Evolutionary conservation across 495 filamentous ascomycete genomes (phyloP).

Genomic region (Aspergillus carlsbadensis): DNA sequence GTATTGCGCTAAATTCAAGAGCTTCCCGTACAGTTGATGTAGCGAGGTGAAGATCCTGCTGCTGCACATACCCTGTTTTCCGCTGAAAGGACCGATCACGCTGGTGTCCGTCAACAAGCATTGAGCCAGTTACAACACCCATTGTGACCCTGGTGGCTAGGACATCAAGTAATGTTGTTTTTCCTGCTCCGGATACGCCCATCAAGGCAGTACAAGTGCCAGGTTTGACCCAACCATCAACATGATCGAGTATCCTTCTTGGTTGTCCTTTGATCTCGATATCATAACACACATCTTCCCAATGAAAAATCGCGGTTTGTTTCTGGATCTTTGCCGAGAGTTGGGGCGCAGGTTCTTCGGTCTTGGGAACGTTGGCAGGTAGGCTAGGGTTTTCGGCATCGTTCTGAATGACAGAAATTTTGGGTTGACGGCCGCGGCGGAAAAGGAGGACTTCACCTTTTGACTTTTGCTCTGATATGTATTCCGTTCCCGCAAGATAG

Average conservation of each 20-base stretch:
- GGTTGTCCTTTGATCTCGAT: constrained; percentile 61
- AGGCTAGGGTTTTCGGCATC: constrained; percentile 28
- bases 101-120: constrained; percentile 49
- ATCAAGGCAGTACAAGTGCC: constrained; percentile 67
- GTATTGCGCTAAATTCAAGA: constrained; percentile 75
- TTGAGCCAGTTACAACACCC: constrained; percentile 51
- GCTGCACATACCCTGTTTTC: constrained; percentile 91
- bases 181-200: constrained; percentile 63
- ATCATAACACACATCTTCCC: constrained; percentile 70
- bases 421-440: constrained; percentile 30
- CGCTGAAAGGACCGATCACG: constrained; percentile 79
- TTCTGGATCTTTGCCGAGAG: constrained; percentile 39
- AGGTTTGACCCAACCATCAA: constrained; percentile 67
- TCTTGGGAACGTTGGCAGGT: constrained; percentile 40
- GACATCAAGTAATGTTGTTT: constrained; percentile 63
- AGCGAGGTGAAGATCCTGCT: constrained; percentile 87
- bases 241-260: constrained; percentile 59
- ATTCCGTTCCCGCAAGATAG: constrained; percentile 41
- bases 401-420: background rate
- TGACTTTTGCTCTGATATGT: constrained; percentile 31
- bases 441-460: constrained; percentile 37
- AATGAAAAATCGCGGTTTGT: constrained; percentile 65
- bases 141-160: constrained; percentile 53
- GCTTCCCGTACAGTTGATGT: constrained; percentile 83
- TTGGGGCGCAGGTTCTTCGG: constrained; percentile 29